Evolutionary conservation across 176 grass and related monocot genomes (phyloP), one percentile per base, ranked within the genome.

Genomic region (bread wheat (Triticum aestivum)): DNA sequence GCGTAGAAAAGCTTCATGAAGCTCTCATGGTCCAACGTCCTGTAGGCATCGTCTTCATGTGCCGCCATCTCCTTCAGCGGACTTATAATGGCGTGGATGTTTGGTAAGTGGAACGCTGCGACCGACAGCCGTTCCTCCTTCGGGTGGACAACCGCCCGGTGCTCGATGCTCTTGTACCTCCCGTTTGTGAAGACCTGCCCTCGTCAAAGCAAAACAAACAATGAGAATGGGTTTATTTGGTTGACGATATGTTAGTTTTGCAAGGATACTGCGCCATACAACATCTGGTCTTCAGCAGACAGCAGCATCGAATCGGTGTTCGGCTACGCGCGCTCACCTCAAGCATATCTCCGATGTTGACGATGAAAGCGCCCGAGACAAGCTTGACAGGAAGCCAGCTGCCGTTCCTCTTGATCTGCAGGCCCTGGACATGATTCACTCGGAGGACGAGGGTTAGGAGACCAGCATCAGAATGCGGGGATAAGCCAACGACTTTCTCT

Each of bases 281-380:
- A 18, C 45, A 49, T 30, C 7, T 51, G 1, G 15, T 9, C 72
- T 0, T 58, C 54, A 20, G 54, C 54, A 58, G 54, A 58, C 17
- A 59, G 54, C 18, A 69, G 74, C 23, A 8, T 32, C 65, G 14
- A 18, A 12, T 41, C 39, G 69, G 20, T n/a, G 37, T 23, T 47
- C 20, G 20, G 6, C 24, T 34, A 26, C 18, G 0, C 18, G 2
- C 6, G 0, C 11, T n/a, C 83, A 87, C 91, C 91, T 94, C 79
- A 73, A 94, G 26, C 11, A 83, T 52, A 32, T 97, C 92, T 66
- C 94, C 92, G 12, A 94, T 71, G 42, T 97, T 94, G 14, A 92
- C 92, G 5, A 94, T 64, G 26, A 94, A 86, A 71, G 88, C 88
- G 6, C 58, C 84, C 21, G 78, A 21, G 0, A 89, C 42, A 26